Base-by-base conservation (phyloP, 1,284 basidiomycete species). In the Fomitopsis pinicola region DNA sequence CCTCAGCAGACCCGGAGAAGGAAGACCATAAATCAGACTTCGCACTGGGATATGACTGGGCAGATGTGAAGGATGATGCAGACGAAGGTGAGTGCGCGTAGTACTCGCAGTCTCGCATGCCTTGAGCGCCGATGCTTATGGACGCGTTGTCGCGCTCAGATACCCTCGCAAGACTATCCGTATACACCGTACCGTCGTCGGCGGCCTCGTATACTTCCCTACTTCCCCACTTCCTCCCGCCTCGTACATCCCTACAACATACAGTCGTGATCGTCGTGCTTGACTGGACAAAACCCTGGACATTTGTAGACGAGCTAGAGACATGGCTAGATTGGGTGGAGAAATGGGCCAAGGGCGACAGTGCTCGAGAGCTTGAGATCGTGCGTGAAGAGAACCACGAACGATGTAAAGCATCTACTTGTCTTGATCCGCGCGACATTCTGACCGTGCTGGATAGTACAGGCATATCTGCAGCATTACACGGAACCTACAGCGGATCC, bases 251-350 rank as follows among this genome's bases (percentile, higher is more conserved):
- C 5, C 74, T 95, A 9, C 81, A 87, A 42, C 91, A 97, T 69
- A 92, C 94, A 0, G 81, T 95, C 14, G 85, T 95, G 55, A 78
- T 98, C 67, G 91, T 98, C 67, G 84, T 90, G 0, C 80, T 98
- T n/a, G 97, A 99, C 74, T 98, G 96, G 97, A 95, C 94, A 66
- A 85, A 86, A 67, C 97, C 97, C 0, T 95, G 92, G 86, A 85
- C 88, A 0, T 98, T 98, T 75, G 75, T 97, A 1, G 86, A 90
- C n/a, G 92, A 98, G 70, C 78, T 99, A 5, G 79, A 91, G 62
- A 84, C 80, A 48, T 98, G 97, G 97, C 77, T 98, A 52, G 76
- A 75, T 58, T 94, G 92, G 91, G 80, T 97, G 17, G 92, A 95
- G 68, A 72, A 75, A 15, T 97, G 94, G 94, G 83, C 83, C 1